Evolutionary conservation across 2,329 filamentous ascomycete species (phyloP), one percentile per base, ranked within the genome.

Genomic region (Colletotrichum trifolii): DNA sequence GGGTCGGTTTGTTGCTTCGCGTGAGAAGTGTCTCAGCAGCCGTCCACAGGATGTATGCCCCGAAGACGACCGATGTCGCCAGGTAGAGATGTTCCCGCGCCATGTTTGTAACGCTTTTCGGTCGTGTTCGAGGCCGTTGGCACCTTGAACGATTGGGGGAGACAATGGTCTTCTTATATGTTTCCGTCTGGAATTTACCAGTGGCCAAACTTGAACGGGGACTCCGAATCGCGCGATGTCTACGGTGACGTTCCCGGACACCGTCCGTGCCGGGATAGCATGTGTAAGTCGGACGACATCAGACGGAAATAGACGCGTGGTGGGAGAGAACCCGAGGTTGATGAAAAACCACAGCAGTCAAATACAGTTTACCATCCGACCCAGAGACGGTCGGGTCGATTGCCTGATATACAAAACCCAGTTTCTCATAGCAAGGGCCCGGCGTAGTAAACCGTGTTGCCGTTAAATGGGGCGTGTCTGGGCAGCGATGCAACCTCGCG

Each of bases 41-140:
- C 1, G 64, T 64, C 59, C 59, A 66, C 38, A 66, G 42, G 9
- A 59, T n/a, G 13, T 64, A 66, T 5, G 49, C 17, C n/a, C 59
- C 59, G 3, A 66, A 12, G 34, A 59, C 34, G 6, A 38, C 54
- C 9, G 60, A 63, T 6, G 49, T 54, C 7, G 43, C 48, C 10
- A 64, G 49, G 15, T 64, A 66, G 17, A 66, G 60, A 7, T 64
- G 17, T 8, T 54, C 60, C 10, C 54, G 64, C 17, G 59, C 64
- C 64, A 66, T 66, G 43, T 3, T 33, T 42, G 38, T 42, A 42
- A 7, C 34, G 6, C 15, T 50, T 11, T 45, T 39, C 25, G 34
- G 6, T 10, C 25, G 25, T 17, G 11, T 11, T 34, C 10, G 33
- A 13, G 34, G 17, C 2, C 25, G 15, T 46, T 9, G 25, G 43